Conservation (phyloP, 257 asterid genomes). For the Ajuga chamaepitys region DNA sequence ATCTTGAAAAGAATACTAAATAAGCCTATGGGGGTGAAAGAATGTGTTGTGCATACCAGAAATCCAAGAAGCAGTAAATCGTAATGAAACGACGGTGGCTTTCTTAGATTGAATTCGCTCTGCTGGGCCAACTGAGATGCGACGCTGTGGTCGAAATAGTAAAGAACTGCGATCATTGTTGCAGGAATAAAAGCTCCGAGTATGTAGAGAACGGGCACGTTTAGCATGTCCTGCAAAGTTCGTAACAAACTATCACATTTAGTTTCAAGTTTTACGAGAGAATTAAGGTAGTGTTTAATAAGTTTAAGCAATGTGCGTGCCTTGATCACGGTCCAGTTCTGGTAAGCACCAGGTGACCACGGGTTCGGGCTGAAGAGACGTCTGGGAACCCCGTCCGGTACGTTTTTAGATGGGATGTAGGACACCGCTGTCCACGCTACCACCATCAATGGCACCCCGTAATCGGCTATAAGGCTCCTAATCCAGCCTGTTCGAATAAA, state of each 20-base stretch:
- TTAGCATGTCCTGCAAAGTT: conserved; percentile 65
- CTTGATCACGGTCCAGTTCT: conserved; percentile 87
- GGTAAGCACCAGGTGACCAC: conserved; percentile 88
- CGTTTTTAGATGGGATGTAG: conserved; percentile 63
- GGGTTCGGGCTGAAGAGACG: conserved; percentile 95
- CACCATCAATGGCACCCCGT: conserved; percentile 95
- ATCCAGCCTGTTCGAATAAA: conserved; percentile 56
- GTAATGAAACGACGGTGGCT: conserved; percentile 81
- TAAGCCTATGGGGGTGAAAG: background rate
- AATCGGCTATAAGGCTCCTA: conserved; percentile 84
- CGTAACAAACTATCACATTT: conserved; percentile 5
- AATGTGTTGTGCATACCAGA: conserved; percentile 33
- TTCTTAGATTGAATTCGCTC: conserved; percentile 72
- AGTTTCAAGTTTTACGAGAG: background rate
- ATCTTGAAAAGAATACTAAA: background rate
- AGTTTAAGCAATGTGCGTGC: conserved; percentile 28
- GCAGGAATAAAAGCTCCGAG: conserved; percentile 85
- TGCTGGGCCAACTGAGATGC: conserved; percentile 93
- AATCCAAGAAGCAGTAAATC: conserved; percentile 76
- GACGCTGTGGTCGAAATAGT: conserved; percentile 91
- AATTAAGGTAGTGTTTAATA: background rate
- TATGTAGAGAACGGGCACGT: conserved; percentile 63
- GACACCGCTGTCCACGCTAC: conserved; percentile 82
- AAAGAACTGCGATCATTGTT: conserved; percentile 82
- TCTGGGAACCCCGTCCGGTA: conserved; percentile 82